phyloP scores from a whole-genome alignment of 1,139 yeast genomes.

The Geotrichum australiense region DNA sequence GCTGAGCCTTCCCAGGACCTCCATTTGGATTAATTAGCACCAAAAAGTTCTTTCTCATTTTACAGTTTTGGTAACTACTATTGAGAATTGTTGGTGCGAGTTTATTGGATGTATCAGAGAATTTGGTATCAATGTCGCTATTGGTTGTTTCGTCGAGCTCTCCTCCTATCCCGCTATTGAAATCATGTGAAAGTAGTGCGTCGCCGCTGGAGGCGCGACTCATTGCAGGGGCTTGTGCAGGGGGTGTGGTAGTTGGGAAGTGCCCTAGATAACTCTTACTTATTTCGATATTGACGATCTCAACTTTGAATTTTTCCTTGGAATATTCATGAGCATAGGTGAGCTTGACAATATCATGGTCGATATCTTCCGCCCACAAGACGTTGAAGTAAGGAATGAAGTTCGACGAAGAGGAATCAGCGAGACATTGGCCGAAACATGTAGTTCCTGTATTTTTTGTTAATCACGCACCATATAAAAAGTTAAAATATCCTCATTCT shows the following conservation, averaged over 20 bases:
- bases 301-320: background rate
- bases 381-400: conserved; percentile 11
- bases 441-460: too few relatives aligned
- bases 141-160: too few relatives aligned
- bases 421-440: background rate
- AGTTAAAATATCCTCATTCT: too few relatives aligned
- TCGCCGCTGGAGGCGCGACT: too few relatives aligned
- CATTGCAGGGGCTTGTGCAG: too few relatives aligned
- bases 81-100: conserved; percentile 2
- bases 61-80: conserved; percentile 7
- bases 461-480: too few relatives aligned
- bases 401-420: background rate
- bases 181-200: too few relatives aligned
- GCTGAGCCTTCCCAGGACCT: conserved; percentile 75
- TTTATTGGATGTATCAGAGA: too few relatives aligned
- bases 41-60: conserved; percentile 43
- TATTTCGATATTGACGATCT: background rate
- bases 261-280: background rate
- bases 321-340: conserved; percentile 9
- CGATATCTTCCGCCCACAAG: conserved; percentile 9
- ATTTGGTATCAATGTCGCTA: too few relatives aligned
- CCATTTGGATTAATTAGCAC: conserved; percentile 83
- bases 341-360: background rate
- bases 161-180: too few relatives aligned
- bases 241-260: too few relatives aligned